Evolutionary conservation across 202 grass and related monocot species (phyloP).

Genomic region (Setaria italica): DNA sequence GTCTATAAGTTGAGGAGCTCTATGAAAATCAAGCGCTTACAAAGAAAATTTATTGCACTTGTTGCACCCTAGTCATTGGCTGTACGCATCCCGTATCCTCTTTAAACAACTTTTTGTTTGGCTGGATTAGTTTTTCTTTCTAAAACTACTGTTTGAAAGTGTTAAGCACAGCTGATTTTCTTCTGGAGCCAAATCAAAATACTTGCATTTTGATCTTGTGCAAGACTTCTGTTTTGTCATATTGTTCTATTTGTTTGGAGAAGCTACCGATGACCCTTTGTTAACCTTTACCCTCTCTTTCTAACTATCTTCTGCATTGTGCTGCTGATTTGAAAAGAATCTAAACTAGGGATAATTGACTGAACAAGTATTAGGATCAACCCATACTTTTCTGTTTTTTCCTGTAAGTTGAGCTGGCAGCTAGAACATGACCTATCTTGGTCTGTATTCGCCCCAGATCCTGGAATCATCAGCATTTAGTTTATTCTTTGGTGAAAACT

Average conservation of each 20-base stretch:
- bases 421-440: constrained; percentile 27
- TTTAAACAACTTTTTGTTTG: constrained; percentile 11
- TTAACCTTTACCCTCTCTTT: constrained; percentile 1
- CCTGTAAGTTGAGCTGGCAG: constrained; percentile 13
- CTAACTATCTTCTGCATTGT: neutral
- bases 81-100: neutral
- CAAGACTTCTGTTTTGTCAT: neutral
- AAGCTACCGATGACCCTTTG: neutral
- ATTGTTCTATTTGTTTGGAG: constrained; percentile 21
- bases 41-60: constrained; percentile 19
- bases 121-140: constrained; percentile 25
- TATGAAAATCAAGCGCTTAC: neutral
- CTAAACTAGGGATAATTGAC: neutral
- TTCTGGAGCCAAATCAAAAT: neutral
- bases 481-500: constrained; percentile 9
- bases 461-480: constrained; percentile 4
- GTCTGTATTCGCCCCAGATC: neutral
- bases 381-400: neutral
- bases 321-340: constrained; percentile 13
- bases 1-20: neutral
- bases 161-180: neutral
- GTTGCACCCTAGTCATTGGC: neutral
- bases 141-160: neutral
- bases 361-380: neutral
- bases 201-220: constrained; percentile 12